Conservation (phyloP, 495 filamentous ascomycete species). For the Niebla homalea region DNA sequence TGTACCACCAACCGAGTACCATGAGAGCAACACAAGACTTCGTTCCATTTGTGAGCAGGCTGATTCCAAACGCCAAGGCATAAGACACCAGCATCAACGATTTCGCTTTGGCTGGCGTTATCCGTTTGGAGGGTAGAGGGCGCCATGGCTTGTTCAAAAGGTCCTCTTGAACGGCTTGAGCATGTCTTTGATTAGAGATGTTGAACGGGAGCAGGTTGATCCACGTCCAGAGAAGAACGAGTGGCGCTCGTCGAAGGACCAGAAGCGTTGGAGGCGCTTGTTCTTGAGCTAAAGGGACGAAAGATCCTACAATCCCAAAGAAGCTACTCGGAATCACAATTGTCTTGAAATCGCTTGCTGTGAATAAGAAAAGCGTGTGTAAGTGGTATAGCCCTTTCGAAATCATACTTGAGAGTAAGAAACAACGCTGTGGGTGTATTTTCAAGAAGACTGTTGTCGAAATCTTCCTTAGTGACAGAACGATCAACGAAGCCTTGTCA, state of each 20-base stretch:
- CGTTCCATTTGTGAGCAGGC: conserved; percentile 24
- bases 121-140: conserved; percentile 30
- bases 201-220: conserved; percentile 28
- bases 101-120: conserved; percentile 27
- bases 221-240: conserved; percentile 16
- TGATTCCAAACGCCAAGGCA: conserved; percentile 23
- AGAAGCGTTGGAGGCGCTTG: background rate
- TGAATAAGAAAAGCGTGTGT: conserved; percentile 28
- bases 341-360: conserved; percentile 28
- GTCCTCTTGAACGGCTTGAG: conserved; percentile 37
- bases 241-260: conserved; percentile 11
- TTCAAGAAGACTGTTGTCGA: too few relatives aligned
- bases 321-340: conserved; percentile 25
- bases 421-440: too few relatives aligned
- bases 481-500: too few relatives aligned
- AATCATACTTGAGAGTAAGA: conserved; percentile 14
- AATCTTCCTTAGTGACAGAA: too few relatives aligned
- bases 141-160: conserved; percentile 47
- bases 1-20: conserved; percentile 37
- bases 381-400: conserved; percentile 5
- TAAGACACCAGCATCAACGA: conserved; percentile 23
- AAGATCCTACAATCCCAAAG: conserved; percentile 24
- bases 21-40: conserved; percentile 24
- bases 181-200: conserved; percentile 36
- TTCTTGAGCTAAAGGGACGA: conserved; percentile 3